Conservation (phyloP, 2,329 filamentous ascomycete genomes). For the Lachnellula arida region DNA sequence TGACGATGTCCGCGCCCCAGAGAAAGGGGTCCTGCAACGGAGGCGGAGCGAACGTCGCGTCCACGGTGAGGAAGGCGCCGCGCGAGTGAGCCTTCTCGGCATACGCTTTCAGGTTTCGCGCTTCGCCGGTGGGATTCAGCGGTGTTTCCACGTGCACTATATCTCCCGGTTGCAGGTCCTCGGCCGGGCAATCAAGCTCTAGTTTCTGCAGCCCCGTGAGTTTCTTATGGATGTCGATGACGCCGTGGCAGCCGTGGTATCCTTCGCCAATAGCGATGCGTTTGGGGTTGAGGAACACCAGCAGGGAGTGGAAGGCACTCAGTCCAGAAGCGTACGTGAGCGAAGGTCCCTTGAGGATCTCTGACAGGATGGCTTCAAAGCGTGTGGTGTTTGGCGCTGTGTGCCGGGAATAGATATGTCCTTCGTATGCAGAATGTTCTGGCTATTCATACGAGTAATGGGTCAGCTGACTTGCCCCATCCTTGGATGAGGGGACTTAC, state of each 20-base stretch:
- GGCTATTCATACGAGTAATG: conserved; percentile 35
- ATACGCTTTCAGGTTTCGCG: conserved; percentile 66
- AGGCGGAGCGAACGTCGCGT: conserved; percentile 90
- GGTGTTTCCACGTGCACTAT: conserved; percentile 91
- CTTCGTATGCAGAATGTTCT: conserved; percentile 46
- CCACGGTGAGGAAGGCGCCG: conserved; percentile 76
- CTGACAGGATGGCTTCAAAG: conserved; percentile 75
- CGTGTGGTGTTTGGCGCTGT: conserved; percentile 76
- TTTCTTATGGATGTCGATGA: conserved; percentile 67
- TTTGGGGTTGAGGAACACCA: conserved; percentile 79
- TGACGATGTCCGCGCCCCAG: conserved; percentile 76
- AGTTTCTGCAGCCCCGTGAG: conserved; percentile 72
- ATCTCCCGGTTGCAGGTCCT: conserved; percentile 69
- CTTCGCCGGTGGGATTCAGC: conserved; percentile 83
- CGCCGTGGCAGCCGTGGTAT: conserved; percentile 92
- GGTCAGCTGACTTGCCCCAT: conserved; percentile 22
- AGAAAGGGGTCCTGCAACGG: conserved; percentile 81
- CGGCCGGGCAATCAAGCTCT: conserved; percentile 61
- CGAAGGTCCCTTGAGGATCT: conserved; percentile 63
- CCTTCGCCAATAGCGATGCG: conserved; percentile 77
- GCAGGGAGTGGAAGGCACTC: conserved; percentile 79
- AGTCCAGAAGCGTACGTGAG: conserved; percentile 83
- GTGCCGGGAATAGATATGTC: conserved; percentile 80
- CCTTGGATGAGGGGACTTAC: conserved; percentile 39
- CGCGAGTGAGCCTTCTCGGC: conserved; percentile 65